Evolutionary conservation across 2,329 filamentous ascomycete genomes (phyloP), one percentile per base, ranked within the genome.

Genomic region (Sphaerostilbella broomeana): DNA sequence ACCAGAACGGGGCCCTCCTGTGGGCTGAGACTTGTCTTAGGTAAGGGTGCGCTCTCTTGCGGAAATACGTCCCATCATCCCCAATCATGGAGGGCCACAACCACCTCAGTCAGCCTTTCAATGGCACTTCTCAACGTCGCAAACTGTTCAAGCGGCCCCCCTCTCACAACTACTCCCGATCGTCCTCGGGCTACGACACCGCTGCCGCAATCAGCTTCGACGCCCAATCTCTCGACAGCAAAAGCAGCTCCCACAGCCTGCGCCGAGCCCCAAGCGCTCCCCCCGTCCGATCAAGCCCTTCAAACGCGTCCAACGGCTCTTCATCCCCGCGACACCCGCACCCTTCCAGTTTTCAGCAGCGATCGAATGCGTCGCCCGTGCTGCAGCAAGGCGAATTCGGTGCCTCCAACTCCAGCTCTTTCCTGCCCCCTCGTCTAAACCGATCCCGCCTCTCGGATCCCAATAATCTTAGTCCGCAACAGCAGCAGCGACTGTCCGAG

Each of bases 121-220:
- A 64, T 63, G 63, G 64, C 62, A 63, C 53, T 53, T 70, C 68
- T 44, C 68, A 73, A 49, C 75, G 78, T 62, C 75, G 76, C 62
- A 70, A 65, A 58, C 73, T 82, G 49, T 73, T 74, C 56, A 81
- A 82, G 67, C 78, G 77, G 59, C 74, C 74, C 42, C 73, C 72
- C 35, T 63, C 65, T 29, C 60, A 67, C 48, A 63, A 69, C 50
- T 66, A 72, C 55, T 65, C 57, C 41, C 61, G 64, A 49, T 65
- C 69, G 47, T 70, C 63, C 35, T 67, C 66, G 55, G 67, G 64
- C 57, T 61, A 71, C 64, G 72, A 76, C 65, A 63, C 66, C 48
- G 53, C 47, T n/a, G 18, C n/a, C n/a, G 51, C 48, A 9, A 6
- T 15, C 24, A 19, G 22, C 49, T 66, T 69, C 64, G 74, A 78